Base-by-base conservation (phyloP, 2,329 filamentous ascomycete genomes). In the Aspergillus fructus region DNA sequence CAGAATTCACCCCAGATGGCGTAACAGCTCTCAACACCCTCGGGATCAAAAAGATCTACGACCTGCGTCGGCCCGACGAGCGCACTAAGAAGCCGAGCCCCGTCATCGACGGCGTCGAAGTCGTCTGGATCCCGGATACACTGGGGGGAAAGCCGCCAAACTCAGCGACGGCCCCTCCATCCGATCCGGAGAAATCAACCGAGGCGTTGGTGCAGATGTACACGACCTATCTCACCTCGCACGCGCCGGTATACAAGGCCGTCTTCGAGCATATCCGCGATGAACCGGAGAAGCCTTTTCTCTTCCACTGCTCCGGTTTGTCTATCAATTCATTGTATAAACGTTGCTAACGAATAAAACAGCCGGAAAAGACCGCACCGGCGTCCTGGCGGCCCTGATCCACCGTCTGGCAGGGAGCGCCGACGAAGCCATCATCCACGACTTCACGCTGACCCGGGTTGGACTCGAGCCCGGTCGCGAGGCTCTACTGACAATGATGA, bases 341-440 rank as follows among this genome's bases (percentile, higher is more conserved):
- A 21, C 21, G 21, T 21, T 4, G 21, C 21, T 21, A 21, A 21
- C 21, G 4, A 21, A 21, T 19, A 21, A 27, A 46, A 63, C 84
- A 3, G 89, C 88, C 0, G 89, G 89, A n/a, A 93, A 92, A 74
- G 89, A 93, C 70, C 81, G 89, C 30, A 92, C 89, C 0, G 89
- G 89, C 2, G 81, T 92, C 3, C 72, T 91, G n/a, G 83, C 85
- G 34, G 89, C 87, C 3, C 66, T 93, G 17, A 72, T 93, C 3
- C 78, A 91, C 21, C 76, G 82, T 23, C 79, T 91, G 11, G 85
- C 85, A 13, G 85, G 84, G 4, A 83, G 89, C 0, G 73, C 81
- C 0, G 79, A 85, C 59, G 76, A 83, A 8, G 70, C 73, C 1
- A 81, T 90, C 24, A 85, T 86, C 0, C 72, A 81, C 9, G 89